Evolutionary conservation across 2,329 filamentous ascomycete genomes (phyloP), one percentile per base, ranked within the genome.

Genomic region (Aspergillus awamori): DNA sequence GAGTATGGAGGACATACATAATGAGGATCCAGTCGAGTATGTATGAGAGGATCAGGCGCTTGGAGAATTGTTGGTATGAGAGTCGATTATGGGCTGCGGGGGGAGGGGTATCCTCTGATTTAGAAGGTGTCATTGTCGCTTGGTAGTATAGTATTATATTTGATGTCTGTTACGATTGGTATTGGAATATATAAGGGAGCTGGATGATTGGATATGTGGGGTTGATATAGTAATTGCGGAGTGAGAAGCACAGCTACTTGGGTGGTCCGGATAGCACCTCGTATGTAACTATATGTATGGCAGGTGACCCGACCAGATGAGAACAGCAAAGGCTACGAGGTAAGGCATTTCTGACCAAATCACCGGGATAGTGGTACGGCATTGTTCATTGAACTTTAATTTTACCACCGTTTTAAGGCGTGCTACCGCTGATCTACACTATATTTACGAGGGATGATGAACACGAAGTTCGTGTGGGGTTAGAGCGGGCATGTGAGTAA

Each of bases 21-120:
- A 79, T 78, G 3, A 91, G 80, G 51, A 89, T 72, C 91, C 91
- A 94, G 78, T 94, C 91, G 61, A 91, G 78, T 52, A 88, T 77
- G 73, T 93, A 93, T 4, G 89, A 90, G 8, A 86, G 70, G 45
- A 89, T 72, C 43, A 92, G 76, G 43, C 82, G 76, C 66, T 81
- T 80, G 5, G 83, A 83, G 57, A 78, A 65, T 57, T 53, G 45
- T 30, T 13, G 59, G 54, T 26, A 6, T 20, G 53, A 33, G 39
- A 33, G 51, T 45, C 48, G 54, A 13, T 17, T 22, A 20, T 49
- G 53, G 55, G 11, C 10, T 57, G 51, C 8, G 4, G 26, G 17
- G 8, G 39, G 22, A 2, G 53, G n/a, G 11, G 53, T 22, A n/a
- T 45, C 39, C 2, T 45, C 20, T 11, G 47, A 10, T 49, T 49